Percentiles rank a stretch among this genome's conserved stretches.
phyloP scores from a whole-genome alignment of 441 rosid genomes.

The Geranium incanum region DNA sequence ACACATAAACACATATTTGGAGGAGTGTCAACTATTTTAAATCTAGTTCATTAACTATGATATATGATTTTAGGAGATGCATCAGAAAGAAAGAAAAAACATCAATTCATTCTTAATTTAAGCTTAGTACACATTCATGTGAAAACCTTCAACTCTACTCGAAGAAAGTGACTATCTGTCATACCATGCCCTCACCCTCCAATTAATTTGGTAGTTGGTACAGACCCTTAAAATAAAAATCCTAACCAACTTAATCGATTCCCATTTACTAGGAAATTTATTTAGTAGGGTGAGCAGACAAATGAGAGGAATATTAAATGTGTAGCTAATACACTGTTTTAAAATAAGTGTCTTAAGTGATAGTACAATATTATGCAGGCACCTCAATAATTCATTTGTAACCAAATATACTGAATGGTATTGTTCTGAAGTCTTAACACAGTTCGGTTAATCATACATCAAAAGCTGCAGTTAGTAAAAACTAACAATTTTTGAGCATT shows the following conservation, averaged over 20 bases:
- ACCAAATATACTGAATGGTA: not conserved
- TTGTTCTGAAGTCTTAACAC: not conserved
- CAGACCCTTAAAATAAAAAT: not conserved
- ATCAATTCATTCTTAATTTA: not conserved
- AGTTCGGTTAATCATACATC: not conserved
- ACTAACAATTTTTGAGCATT: not conserved
- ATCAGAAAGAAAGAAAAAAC: not conserved
- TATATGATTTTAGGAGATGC: not conserved
- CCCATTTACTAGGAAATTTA: not conserved
- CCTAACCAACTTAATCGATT: not conserved
- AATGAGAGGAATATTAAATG: not conserved
- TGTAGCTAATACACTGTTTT: not conserved
- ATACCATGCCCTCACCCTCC: not conserved
- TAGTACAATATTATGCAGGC: no score
- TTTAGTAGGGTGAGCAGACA: not conserved
- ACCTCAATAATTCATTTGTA: not conserved
- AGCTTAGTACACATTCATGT: not conserved
- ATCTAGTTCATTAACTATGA: not conserved
- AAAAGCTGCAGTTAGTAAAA: not conserved
- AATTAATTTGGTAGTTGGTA: slow-evolving; percentile 1
- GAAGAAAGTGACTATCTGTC: not conserved
- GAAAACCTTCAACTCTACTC: not conserved
- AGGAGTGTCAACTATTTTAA: not conserved
- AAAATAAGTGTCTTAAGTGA: not conserved
- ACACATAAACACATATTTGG: no score